These are phyloP conservation scores for Termitomyces sp. DNA, from an alignment of 768 basidiomycete species.

Conservation along the genomic window DNA sequence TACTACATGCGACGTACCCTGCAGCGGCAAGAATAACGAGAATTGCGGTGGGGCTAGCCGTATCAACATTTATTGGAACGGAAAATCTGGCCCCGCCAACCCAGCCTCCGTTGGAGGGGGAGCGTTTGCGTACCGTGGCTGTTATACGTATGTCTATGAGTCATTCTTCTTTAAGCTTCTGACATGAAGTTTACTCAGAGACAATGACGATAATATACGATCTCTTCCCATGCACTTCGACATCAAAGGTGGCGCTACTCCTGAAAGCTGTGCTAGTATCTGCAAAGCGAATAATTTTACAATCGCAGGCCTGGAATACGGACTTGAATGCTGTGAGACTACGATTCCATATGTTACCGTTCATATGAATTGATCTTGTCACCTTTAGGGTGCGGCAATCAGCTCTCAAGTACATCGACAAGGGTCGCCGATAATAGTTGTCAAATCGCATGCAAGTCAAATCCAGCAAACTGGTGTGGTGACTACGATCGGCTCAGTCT, in stretches of 20 bases:
- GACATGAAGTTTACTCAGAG: neutral
- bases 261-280: conserved; percentile 4
- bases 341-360: neutral
- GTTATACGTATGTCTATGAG: conserved; percentile 4
- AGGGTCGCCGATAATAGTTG: conserved; percentile 4
- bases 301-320: conserved; percentile 8
- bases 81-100: neutral
- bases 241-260: conserved; percentile 2
- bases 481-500: neutral
- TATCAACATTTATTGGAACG: conserved; percentile 7
- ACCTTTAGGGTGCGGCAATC: conserved; percentile 1
- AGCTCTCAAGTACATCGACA: neutral
- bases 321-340: conserved; percentile 5
- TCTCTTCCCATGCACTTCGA: conserved; percentile 2
- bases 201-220: conserved; percentile 1
- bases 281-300: conserved; percentile 7
- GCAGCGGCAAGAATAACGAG: conserved; percentile 3
- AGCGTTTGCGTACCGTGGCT: conserved; percentile 7
- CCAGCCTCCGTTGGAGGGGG: conserved; percentile 1
- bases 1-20: neutral
- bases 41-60: neutral
- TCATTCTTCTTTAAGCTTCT: neutral
- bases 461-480: conserved; percentile 1
- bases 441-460: conserved; percentile 2
- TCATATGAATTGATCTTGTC: neutral